Conservation (phyloP, 495 filamentous ascomycete species). For the Penicillium cataractarum region DNA sequence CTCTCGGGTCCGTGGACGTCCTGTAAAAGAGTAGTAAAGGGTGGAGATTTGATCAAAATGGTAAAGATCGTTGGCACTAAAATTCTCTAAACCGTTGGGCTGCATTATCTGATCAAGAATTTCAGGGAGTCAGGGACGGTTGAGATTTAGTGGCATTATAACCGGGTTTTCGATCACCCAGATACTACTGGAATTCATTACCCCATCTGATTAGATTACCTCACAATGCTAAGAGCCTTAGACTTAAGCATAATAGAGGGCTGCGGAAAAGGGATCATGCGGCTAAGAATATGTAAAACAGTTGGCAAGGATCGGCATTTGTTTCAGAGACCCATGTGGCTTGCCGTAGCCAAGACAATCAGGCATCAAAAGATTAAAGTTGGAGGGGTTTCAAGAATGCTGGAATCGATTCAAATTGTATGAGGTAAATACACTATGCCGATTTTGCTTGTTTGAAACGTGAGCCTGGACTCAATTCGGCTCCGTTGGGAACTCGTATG, state of each 20-base stretch:
- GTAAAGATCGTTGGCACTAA: neutral
- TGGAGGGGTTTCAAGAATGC: neutral
- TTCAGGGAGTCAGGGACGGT: conserved; percentile 1
- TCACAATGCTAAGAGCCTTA: neutral
- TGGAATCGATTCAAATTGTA: too few relatives aligned
- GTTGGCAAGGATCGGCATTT: neutral
- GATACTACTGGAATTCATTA: neutral
- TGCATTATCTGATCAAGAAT: conserved; percentile 22
- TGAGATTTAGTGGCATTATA: too few relatives aligned
- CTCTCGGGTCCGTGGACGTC: neutral
- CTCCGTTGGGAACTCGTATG: too few relatives aligned
- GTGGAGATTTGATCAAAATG: neutral
- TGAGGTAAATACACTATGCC: too few relatives aligned
- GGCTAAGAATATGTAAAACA: neutral
- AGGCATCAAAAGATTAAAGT: neutral
- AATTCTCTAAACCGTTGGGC: conserved; percentile 5
- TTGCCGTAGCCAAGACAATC: neutral
- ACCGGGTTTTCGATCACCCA: neutral
- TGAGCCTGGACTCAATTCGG: neutral
- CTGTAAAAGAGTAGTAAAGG: neutral
- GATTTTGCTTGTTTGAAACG: neutral
- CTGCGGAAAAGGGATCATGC: neutral
- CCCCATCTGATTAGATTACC: neutral
- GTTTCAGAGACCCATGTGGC: conserved; percentile 2
- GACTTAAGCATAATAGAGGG: too few relatives aligned